Conservation (phyloP, 345 rosid species). For the Trapa incisa region DNA sequence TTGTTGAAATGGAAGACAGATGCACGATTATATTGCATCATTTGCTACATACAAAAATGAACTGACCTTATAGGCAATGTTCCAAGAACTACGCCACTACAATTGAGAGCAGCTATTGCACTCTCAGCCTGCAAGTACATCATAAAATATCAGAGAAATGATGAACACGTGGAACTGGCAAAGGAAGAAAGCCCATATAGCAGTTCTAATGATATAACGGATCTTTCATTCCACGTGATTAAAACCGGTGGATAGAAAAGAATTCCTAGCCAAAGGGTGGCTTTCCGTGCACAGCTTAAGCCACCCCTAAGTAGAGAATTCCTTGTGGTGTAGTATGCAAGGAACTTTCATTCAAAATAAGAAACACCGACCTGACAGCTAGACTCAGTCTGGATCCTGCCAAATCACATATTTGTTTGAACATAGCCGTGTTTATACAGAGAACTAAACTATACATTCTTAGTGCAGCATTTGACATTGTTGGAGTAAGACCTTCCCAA, state of each 20-base stretch:
- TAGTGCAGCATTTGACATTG: background rate
- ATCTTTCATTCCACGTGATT: background rate
- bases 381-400: background rate
- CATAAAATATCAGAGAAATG: background rate
- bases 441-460: background rate
- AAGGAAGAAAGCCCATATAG: background rate
- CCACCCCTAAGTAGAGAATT: background rate
- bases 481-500: background rate
- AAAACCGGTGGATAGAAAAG: background rate
- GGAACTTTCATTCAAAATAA: background rate
- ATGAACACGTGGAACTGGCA: background rate
- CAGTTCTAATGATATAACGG: background rate
- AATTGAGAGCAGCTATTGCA: constrained; percentile 90
- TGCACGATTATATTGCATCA: background rate
- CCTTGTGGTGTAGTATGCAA: background rate
- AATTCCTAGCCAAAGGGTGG: background rate
- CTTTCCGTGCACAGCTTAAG: background rate
- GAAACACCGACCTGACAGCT: background rate
- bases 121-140: constrained; percentile 66
- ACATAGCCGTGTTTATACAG: background rate
- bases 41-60: background rate
- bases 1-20: background rate
- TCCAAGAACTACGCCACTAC: constrained; percentile 89
- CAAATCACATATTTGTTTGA: background rate
- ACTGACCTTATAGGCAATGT: constrained; percentile 75